These are phyloP conservation scores for Penicillium occitanis DNA, from an alignment of 2,329 filamentous ascomycete genomes.

Conservation along the genomic window DNA sequence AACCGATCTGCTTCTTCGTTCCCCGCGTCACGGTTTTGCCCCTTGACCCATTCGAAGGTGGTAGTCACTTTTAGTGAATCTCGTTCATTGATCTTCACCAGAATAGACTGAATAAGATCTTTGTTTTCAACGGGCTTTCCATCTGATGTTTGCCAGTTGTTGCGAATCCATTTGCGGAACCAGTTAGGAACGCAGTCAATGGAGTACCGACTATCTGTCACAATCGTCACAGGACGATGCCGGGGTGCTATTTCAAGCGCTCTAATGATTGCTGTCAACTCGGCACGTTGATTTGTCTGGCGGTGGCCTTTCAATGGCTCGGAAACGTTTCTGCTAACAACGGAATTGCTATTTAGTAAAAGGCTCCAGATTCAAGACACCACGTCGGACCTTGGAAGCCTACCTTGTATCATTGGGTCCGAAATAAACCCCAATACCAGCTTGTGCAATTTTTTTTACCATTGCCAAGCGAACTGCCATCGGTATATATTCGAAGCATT, in stretches of 20 bases:
- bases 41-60: slow-evolving; percentile 84
- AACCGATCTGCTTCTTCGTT: slow-evolving; percentile 79
- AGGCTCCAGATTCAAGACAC: neutral
- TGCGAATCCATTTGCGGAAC: slow-evolving; percentile 72
- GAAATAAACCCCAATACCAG: slow-evolving; percentile 65
- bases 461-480: slow-evolving; percentile 62
- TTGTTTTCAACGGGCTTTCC: slow-evolving; percentile 78
- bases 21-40: slow-evolving; percentile 69
- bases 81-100: slow-evolving; percentile 69
- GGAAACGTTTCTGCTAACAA: slow-evolving; percentile 62
- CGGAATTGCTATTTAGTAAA: neutral
- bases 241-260: slow-evolving; percentile 74
- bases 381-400: slow-evolving; percentile 24
- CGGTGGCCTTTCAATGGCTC: slow-evolving; percentile 70
- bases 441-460: slow-evolving; percentile 54
- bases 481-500: slow-evolving; percentile 62
- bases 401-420: slow-evolving; percentile 59
- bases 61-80: slow-evolving; percentile 61
- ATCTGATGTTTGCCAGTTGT: slow-evolving; percentile 73
- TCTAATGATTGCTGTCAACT: slow-evolving; percentile 82
- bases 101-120: slow-evolving; percentile 74
- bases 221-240: slow-evolving; percentile 69
- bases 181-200: slow-evolving; percentile 87
- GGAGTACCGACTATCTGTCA: slow-evolving; percentile 86
- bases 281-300: slow-evolving; percentile 94